phyloP scores from a whole-genome alignment of 2,329 filamentous ascomycete genomes.

The Dothideomycetes sp. region DNA sequence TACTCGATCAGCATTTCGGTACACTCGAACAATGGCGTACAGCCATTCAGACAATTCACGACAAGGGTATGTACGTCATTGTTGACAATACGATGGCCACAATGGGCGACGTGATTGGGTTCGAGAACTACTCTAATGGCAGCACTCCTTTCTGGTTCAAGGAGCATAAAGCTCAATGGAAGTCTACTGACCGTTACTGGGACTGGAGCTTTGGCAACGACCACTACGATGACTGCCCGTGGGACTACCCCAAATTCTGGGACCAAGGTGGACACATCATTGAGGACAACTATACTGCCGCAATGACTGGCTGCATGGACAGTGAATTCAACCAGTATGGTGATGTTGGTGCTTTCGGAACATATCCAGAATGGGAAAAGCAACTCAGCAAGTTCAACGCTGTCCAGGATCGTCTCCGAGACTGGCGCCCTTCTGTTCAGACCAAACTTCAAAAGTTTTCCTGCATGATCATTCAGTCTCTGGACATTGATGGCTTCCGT shows the following conservation, averaged over 20 bases:
- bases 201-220: constrained; percentile 47
- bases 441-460: constrained; percentile 49
- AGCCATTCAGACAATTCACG: constrained; percentile 50
- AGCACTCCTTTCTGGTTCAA: constrained; percentile 43
- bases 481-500: constrained; percentile 58
- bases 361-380: constrained; percentile 52
- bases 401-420: constrained; percentile 55
- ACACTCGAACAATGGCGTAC: constrained; percentile 47
- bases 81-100: constrained; percentile 55
- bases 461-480: constrained; percentile 49
- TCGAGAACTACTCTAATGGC: constrained; percentile 48
- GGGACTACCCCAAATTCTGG: constrained; percentile 54
- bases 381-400: constrained; percentile 56
- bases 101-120: constrained; percentile 53
- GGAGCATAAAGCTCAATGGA: constrained; percentile 50
- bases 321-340: constrained; percentile 54
- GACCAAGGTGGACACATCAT: constrained; percentile 50
- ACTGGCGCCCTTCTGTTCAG: constrained; percentile 49
- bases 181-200: constrained; percentile 41
- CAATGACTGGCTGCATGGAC: constrained; percentile 26
- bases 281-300: constrained; percentile 17
- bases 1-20: constrained; percentile 53
- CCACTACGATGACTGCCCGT: constrained; percentile 37
- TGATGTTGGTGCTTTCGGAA: constrained; percentile 52
- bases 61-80: constrained; percentile 52